phyloP scores from a whole-genome alignment of 768 basidiomycete genomes.

The Boletus vermiculosoides region DNA sequence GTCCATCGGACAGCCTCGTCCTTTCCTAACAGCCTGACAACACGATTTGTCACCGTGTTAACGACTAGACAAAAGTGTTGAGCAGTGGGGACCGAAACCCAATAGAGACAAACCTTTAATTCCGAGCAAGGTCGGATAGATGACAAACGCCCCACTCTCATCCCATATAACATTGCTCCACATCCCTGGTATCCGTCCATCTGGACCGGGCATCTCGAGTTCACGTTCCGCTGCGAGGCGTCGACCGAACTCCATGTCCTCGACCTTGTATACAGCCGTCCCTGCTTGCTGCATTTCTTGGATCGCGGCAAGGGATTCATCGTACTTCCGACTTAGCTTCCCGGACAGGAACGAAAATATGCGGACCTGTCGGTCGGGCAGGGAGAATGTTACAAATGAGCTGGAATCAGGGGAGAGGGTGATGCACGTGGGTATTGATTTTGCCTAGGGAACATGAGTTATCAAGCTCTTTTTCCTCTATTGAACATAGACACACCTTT shows the following conservation, averaged over 20 bases:
- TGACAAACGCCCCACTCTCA: slow-evolving; percentile 90
- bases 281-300: slow-evolving; percentile 99
- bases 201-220: slow-evolving; percentile 77
- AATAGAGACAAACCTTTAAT: slow-evolving; percentile 72
- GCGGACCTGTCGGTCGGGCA: slow-evolving; percentile 92
- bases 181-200: slow-evolving; percentile 67
- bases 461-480: background rate
- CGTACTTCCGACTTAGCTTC: slow-evolving; percentile 89
- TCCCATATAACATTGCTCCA: slow-evolving; percentile 97
- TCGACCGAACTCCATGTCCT: slow-evolving; percentile 99
- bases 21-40: slow-evolving; percentile 84
- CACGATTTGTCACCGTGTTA: slow-evolving; percentile 92
- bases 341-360: slow-evolving; percentile 90
- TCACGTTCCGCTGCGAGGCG: slow-evolving; percentile 92
- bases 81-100: background rate
- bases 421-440: slow-evolving; percentile 88
- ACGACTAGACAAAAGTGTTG: slow-evolving; percentile 56
- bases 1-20: slow-evolving; percentile 91
- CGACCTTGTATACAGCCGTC: slow-evolving; percentile 86
- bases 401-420: slow-evolving; percentile 87
- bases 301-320: slow-evolving; percentile 88
- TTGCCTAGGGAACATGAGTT: slow-evolving; percentile 52
- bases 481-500: slow-evolving; percentile 55
- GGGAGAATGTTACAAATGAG: slow-evolving; percentile 90
- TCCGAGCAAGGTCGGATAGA: slow-evolving; percentile 92